A percentile compares a stretch with the other conserved stretches of the same genome.
These are phyloP conservation scores for Brasenia schreberi DNA, from an alignment of 164 flowering plant genomes.

Conservation along the genomic window DNA sequence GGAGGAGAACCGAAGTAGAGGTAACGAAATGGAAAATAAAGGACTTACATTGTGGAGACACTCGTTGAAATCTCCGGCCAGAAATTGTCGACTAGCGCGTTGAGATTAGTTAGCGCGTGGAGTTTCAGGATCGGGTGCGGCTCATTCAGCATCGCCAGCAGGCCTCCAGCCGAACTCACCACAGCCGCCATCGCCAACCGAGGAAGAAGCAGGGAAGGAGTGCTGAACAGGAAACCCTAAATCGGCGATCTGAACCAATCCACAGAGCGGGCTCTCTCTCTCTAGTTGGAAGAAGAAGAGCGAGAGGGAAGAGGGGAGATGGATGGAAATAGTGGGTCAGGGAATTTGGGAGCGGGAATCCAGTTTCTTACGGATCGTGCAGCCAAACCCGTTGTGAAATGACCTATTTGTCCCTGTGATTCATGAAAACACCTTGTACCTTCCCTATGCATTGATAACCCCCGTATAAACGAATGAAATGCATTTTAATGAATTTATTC, in stretches of 20 bases:
- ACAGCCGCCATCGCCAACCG: constrained; percentile 24
- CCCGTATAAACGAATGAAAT: too few relatives aligned
- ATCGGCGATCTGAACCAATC: not conserved
- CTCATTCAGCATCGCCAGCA: constrained; percentile 89
- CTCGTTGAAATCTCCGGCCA: constrained; percentile 97
- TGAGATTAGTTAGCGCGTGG: constrained; percentile 81
- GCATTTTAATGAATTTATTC: too few relatives aligned
- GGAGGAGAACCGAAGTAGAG: not conserved
- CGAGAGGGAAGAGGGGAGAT: too few relatives aligned
- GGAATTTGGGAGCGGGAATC: too few relatives aligned
- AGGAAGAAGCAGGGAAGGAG: not conserved
- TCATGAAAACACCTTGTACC: too few relatives aligned
- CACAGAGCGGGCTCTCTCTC: too few relatives aligned
- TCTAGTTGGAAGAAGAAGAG: too few relatives aligned
- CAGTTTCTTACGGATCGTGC: too few relatives aligned
- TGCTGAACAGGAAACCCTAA: not conserved
- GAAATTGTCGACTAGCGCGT: constrained; percentile 50
- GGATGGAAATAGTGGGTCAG: too few relatives aligned
- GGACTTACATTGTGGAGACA: constrained; percentile 55
- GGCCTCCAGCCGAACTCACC: constrained; percentile 85
- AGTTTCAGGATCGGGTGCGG: constrained; percentile 54
- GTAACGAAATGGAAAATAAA: not conserved
- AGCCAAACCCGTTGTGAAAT: too few relatives aligned
- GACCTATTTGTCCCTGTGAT: too few relatives aligned
- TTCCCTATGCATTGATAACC: too few relatives aligned